Percentiles rank a stretch among this genome's conserved stretches.
These are phyloP conservation scores for Hemisphaericaspora subhashii DNA, from an alignment of 1,139 yeast genomes.

Conservation along the genomic window DNA sequence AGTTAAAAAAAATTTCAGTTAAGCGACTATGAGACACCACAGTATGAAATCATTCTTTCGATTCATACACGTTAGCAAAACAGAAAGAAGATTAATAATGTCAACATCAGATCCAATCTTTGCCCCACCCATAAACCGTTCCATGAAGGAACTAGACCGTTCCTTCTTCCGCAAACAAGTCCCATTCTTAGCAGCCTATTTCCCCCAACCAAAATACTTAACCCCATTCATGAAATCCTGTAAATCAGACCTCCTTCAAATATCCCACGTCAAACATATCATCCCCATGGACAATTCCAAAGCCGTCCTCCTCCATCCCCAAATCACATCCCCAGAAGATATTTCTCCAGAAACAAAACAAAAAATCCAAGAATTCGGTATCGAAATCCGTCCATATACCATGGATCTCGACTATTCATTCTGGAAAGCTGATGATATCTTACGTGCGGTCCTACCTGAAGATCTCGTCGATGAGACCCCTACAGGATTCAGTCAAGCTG, in stretches of 20 bases:
- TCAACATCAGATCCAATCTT: conserved; percentile 26
- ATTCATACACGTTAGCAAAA: conserved; percentile 17
- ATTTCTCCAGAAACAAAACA: conserved; percentile 45
- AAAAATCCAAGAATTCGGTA: conserved; percentile 47
- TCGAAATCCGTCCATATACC: conserved; percentile 52
- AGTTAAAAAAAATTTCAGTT: neutral
- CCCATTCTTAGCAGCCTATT: conserved; percentile 63
- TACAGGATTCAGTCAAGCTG: conserved; percentile 89
- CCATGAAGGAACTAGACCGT: conserved; percentile 67
- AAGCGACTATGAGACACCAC: neutral
- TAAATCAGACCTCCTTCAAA: conserved; percentile 55
- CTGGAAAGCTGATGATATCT: conserved; percentile 89
- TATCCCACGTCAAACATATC: conserved; percentile 68
- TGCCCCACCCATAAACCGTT: conserved; percentile 68
- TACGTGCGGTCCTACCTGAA: conserved; percentile 75
- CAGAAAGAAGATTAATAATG: conserved; percentile 29
- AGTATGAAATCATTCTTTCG: conserved; percentile 3
- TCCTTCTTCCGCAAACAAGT: conserved; percentile 56
- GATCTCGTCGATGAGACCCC: conserved; percentile 73
- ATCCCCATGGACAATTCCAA: conserved; percentile 51
- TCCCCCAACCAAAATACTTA: conserved; percentile 64
- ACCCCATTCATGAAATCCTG: conserved; percentile 56
- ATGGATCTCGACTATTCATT: conserved; percentile 66
- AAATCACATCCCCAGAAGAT: conserved; percentile 15
- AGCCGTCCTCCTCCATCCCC: conserved; percentile 58